phyloP scores from a whole-genome alignment of 257 asterid genomes.

The Solanum bukasovii region DNA sequence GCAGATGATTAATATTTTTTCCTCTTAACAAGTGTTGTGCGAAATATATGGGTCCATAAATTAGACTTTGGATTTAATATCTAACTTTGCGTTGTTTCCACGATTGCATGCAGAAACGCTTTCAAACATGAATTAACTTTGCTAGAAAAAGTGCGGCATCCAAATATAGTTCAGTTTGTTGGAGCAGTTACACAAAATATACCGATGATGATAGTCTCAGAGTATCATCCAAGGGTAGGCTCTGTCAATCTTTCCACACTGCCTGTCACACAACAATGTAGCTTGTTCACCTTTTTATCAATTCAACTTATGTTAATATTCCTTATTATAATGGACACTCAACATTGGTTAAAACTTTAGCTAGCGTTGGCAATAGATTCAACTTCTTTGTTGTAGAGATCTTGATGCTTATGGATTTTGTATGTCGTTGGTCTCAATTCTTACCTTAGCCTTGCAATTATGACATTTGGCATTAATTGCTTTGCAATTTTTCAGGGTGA shows the following conservation, averaged over 20 bases:
- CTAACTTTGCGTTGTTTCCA: not conserved
- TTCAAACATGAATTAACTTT: conserved; percentile 78
- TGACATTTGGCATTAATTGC: not conserved
- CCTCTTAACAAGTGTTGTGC: not conserved
- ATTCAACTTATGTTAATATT: not conserved
- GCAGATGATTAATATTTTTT: not conserved
- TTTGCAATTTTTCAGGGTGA: conserved; percentile 58
- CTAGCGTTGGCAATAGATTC: not conserved
- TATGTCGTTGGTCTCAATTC: not conserved
- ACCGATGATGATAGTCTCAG: conserved; percentile 95
- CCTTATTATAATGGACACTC: not conserved
- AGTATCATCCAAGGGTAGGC: conserved; percentile 69
- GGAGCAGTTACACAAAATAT: conserved; percentile 97
- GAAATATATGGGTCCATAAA: not conserved
- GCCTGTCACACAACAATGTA: not conserved
- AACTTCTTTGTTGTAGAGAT: not conserved
- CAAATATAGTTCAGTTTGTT: conserved; percentile 88
- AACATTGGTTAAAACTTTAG: not conserved
- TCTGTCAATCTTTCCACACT: conserved; percentile 19
- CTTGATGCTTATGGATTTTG: not conserved
- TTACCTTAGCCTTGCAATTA: not conserved
- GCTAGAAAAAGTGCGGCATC: conserved; percentile 96
- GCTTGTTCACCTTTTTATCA: not conserved
- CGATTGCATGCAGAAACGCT: conserved; percentile 51
- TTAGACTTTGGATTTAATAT: not conserved